Conservation (phyloP, 164 flowering plant species). For the Brasenia schreberi region DNA sequence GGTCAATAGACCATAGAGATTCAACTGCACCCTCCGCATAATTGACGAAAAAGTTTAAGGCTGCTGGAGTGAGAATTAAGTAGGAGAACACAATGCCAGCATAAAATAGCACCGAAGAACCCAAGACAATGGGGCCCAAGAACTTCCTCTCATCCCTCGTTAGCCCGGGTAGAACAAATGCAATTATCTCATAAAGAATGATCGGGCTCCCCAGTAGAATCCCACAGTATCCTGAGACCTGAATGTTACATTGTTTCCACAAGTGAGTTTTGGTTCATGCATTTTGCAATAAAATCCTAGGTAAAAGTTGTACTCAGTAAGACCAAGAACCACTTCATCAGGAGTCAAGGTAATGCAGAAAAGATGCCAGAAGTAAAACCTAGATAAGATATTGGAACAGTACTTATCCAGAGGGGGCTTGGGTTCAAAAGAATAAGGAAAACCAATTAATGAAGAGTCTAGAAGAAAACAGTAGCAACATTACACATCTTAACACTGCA, state of each 20-base stretch:
- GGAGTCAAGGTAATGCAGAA: not conserved
- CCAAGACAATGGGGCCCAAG: conserved; percentile 85
- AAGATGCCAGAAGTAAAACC: not conserved
- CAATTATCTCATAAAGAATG: conserved; percentile 91
- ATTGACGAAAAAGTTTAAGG: conserved; percentile 81
- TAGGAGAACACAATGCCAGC: conserved; percentile 82
- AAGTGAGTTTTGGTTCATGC: not conserved
- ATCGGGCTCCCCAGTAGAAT: conserved; percentile 88
- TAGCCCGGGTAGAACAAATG: conserved; percentile 91
- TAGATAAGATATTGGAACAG: no score
- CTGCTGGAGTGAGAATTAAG: conserved; percentile 84
- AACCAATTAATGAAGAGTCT: no score
- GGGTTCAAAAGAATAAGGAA: no score
- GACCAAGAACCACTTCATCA: not conserved
- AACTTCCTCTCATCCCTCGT: conserved; percentile 79
- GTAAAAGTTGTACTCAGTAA: not conserved
- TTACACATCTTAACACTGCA: not conserved
- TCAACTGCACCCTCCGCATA: conserved; percentile 98
- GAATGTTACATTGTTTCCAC: conserved; percentile 4
- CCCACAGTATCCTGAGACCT: conserved; percentile 99
- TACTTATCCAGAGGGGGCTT: no score
- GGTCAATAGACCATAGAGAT: conserved; percentile 96
- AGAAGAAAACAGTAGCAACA: no score
- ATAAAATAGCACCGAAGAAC: conserved; percentile 92
- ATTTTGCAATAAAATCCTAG: not conserved